These are phyloP conservation scores for Hsuehochloa calcarea DNA, from an alignment of 176 grass and related monocot species.

Conservation along the genomic window DNA sequence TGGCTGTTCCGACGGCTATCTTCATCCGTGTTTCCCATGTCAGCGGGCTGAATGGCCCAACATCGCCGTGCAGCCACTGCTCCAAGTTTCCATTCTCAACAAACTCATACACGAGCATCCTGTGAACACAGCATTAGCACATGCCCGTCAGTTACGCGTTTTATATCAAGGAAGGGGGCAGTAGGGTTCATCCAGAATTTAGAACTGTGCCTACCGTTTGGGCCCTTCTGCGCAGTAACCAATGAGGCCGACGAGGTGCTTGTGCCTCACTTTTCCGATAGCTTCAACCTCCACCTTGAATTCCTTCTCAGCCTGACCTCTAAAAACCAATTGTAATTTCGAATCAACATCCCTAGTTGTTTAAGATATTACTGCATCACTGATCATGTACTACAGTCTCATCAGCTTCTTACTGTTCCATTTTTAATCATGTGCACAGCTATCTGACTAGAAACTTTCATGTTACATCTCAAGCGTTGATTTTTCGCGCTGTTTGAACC, in stretches of 20 bases:
- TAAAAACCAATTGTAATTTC: constrained; percentile 18
- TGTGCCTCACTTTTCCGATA: constrained; percentile 95
- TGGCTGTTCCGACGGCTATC: constrained; percentile 90
- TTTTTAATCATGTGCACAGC: neutral
- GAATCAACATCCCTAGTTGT: neutral
- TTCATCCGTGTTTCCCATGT: constrained; percentile 81
- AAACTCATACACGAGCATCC: constrained; percentile 98
- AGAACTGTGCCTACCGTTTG: constrained; percentile 60
- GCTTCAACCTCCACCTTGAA: constrained; percentile 98
- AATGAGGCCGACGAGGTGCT: constrained; percentile 84
- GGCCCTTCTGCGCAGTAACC: constrained; percentile 85
- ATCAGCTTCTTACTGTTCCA: neutral
- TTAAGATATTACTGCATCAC: neutral
- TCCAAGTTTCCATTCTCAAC: constrained; percentile 94
- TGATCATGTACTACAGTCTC: neutral
- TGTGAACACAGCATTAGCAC: constrained; percentile 28
- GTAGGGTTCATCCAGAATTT: neutral
- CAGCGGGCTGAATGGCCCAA: constrained; percentile 52
- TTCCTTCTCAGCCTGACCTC: constrained; percentile 96
- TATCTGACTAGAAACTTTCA: neutral
- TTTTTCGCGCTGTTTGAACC: neutral
- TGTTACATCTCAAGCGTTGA: neutral
- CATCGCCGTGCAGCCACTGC: constrained; percentile 91
- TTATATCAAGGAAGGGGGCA: neutral
- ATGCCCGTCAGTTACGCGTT: neutral